A percentile compares a stretch with the other conserved stretches of the same genome.
Evolutionary conservation across 345 rosid genomes (phyloP).

Genomic region (Mangifera indica): DNA sequence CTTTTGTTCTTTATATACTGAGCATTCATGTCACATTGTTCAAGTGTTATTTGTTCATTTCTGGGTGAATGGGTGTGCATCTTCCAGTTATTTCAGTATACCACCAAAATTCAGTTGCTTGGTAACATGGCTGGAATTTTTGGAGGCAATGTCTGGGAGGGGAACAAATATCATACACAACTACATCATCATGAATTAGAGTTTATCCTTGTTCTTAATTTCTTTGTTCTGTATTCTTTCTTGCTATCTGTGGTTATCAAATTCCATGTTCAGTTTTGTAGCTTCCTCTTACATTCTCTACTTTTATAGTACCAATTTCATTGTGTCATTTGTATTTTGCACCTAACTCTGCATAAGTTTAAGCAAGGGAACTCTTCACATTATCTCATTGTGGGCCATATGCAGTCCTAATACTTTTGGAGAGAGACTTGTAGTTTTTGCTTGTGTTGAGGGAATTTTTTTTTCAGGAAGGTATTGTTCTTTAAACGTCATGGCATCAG

Average conservation of each 20-base stretch:
- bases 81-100: neutral
- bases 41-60: neutral
- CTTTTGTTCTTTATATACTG: neutral
- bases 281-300: neutral
- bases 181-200: neutral
- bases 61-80: neutral
- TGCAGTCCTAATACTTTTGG: constrained; percentile 76
- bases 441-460: constrained; percentile 89
- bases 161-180: neutral
- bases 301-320: neutral
- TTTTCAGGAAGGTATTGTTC: constrained; percentile 82
- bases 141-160: neutral
- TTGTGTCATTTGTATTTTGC: constrained; percentile 9
- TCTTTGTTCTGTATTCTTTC: constrained; percentile 3
- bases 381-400: neutral
- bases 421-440: constrained; percentile 82
- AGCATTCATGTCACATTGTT: neutral
- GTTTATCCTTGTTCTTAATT: neutral
- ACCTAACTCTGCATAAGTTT: neutral
- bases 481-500: neutral
- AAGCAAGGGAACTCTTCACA: constrained; percentile 10
- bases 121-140: neutral
- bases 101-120: neutral
- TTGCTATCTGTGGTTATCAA: neutral
- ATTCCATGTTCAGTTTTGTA: neutral